Evolutionary conservation across 805 yeast species (phyloP), one percentile per base, ranked within the genome.

Genomic region (Cyberlindnera japonica): DNA sequence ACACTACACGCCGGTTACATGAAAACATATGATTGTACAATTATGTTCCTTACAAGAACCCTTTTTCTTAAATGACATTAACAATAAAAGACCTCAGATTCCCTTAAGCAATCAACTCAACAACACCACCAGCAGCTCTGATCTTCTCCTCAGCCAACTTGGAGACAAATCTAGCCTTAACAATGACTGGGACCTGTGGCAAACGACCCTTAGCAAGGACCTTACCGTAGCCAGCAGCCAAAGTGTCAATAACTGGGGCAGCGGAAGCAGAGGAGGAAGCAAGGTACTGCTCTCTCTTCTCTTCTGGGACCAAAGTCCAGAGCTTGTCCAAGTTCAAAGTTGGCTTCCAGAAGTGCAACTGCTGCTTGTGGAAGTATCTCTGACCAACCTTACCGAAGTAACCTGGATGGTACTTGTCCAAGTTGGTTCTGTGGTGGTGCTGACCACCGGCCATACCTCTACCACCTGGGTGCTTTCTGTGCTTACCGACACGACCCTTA

Each of bases 381-480:
- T 91, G 91, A 90, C 99, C 99, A 71, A 93, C 98, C 81, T 93
- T 95, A 86, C 99, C 99, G 79, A 93, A 93, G 91, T 93, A 93
- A 89, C 99, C 99, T 68, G 99, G 99, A 76, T 93, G 99, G 96
- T 86, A 93, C 77, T 91, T 93, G 75, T 93, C 99, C 79, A 93
- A 75, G 82, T 93, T 93, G 74, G 93, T 90, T 83, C 99, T 88
- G 96, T 93, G 99, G 78, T 93, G 99, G 77, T 91, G 98, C 78
- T 80, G 91, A 88, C 99, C 99, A 91, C 99, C 99, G 72, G 99
- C 99, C 90, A 77, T 91, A 93, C 99, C 99, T 79, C 98, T 90
- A 79, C 99, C 99, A 93, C 99, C 99, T 60, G 99, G 97, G 67
- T 86, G 93, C 95, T 93, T 93, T 89, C 99, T 90, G 95, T 93